Conservation (phyloP, 129 eudicot species). For the Helichrysum umbraculigerum region DNA sequence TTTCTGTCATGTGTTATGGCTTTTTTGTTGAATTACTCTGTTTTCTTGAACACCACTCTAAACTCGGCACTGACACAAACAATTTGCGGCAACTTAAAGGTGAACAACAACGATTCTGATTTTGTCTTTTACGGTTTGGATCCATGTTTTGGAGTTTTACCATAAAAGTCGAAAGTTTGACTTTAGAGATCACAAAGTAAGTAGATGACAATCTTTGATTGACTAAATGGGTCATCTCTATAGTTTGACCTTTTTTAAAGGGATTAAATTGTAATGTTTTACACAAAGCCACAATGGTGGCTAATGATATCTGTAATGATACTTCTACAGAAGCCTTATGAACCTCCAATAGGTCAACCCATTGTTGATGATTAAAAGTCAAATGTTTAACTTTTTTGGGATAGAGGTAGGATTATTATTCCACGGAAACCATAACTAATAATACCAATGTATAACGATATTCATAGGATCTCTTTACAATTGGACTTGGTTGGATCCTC, state of each 20-base stretch:
- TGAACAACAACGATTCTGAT: slow-evolving; percentile 13
- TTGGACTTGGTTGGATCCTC: slow-evolving; percentile 63
- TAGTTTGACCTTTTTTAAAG: background rate
- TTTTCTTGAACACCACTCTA: slow-evolving; percentile 52
- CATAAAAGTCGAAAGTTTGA: background rate
- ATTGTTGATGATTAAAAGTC: background rate
- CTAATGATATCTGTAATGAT: too few species aligned
- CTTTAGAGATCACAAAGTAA: background rate
- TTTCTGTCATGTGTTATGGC: slow-evolving; percentile 53
- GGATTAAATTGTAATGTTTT: background rate
- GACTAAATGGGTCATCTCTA: background rate
- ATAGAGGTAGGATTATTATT: background rate
- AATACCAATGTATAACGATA: background rate
- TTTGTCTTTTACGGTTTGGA: background rate
- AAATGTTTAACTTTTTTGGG: background rate
- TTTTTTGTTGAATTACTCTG: slow-evolving; percentile 50
- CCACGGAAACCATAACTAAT: background rate
- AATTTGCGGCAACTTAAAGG: slow-evolving; percentile 61
- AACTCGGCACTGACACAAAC: slow-evolving; percentile 65
- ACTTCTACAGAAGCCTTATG: background rate
- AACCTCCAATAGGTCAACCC: slow-evolving; percentile 2
- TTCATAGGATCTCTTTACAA: slow-evolving; percentile 57
- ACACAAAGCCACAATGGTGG: background rate
- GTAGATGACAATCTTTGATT: background rate
- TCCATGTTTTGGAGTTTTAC: background rate